Base-by-base conservation (phyloP, 1,284 basidiomycete genomes). In the Schizopora paradoxa region DNA sequence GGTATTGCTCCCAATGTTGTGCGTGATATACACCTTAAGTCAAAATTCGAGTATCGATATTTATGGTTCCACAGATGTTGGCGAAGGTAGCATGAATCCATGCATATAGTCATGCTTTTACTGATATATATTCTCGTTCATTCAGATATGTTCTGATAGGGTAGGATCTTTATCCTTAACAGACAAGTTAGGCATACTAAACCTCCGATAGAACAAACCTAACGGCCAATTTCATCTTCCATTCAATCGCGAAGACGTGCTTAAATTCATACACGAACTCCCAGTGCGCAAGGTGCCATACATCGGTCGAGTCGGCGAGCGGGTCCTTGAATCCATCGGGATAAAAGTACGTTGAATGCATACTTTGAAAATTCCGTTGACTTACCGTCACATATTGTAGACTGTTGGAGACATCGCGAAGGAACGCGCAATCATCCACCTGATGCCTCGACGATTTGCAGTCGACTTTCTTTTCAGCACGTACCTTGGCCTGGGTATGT, bases 1-100 rank as follows among this genome's bases (percentile, higher is more conserved):
- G 96, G 91, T 16, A 92, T 94, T 47, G 91, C 91, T 0, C 86
- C 91, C 0, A 95, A 88, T 59, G 87, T 82, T 72, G 87, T 82
- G 53, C 14, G 59, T 56, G 34, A 35, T 44, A 50, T 5, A 32
- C 43, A 45, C 51, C 33, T 26, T 22, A 21, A 18, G 34, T 31
- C 40, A 36, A 61, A 6, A 7, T 19, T 56, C 14, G 23, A 33
- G 35, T 25, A 2, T n/a, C 7, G n/a, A n/a, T n/a, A n/a, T 42
- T 22, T 34, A 32, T 49, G 41, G 41, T 37, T 47, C 16, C 46
- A 40, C 38, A 60, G 59, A 58, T 61, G 81, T 70, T 93, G 6
- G 87, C 89, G 35, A 93, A 93, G 72, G 85, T 86, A n/a, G n/a
- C n/a, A 49, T 44, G 63, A 50, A 22, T 29, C 14, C 43, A 32